Percentiles rank a stretch among this genome's conserved stretches.
phyloP scores from a whole-genome alignment of 805 yeast genomes.

The Teunomyces aglyptinius region DNA sequence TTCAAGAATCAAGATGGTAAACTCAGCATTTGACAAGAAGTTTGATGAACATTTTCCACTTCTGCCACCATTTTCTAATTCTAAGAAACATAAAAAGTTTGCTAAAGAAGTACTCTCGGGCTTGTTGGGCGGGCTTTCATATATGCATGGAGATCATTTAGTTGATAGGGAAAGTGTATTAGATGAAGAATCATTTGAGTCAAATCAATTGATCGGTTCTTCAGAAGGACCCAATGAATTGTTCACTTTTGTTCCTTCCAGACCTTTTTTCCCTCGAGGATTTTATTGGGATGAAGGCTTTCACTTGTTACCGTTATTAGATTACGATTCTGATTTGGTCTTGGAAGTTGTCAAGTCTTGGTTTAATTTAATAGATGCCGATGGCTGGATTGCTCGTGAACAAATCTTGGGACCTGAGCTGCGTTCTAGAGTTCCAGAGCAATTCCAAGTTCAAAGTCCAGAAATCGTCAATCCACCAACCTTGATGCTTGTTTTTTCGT shows the following conservation, averaged over 20 bases:
- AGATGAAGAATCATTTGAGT: constrained; percentile 68
- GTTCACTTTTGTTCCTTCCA: constrained; percentile 83
- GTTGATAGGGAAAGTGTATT: constrained; percentile 71
- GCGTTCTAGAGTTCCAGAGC: constrained; percentile 79
- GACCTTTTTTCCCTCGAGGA: constrained; percentile 95
- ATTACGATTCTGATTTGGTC: constrained; percentile 79
- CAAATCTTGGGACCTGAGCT: constrained; percentile 91
- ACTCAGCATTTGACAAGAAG: constrained; percentile 46
- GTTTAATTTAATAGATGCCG: constrained; percentile 81
- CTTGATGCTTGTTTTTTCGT: constrained; percentile 67
- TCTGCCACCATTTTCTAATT: constrained; percentile 50
- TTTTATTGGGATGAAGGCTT: constrained; percentile 99
- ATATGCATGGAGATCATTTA: constrained; percentile 77
- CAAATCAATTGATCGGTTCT: constrained; percentile 49
- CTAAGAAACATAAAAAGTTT: constrained; percentile 47
- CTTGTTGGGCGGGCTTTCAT: constrained; percentile 85
- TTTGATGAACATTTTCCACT: constrained; percentile 53
- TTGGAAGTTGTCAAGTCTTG: constrained; percentile 82
- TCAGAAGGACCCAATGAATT: constrained; percentile 76
- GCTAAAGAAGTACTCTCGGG: constrained; percentile 81
- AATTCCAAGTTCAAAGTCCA: constrained; percentile 83
- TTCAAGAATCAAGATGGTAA: constrained; percentile 28
- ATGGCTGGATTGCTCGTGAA: constrained; percentile 97
- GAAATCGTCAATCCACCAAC: constrained; percentile 96
- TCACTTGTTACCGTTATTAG: constrained; percentile 77